Base-by-base conservation (phyloP, 331 rosid species). In the Phaseolus coccineus region DNA sequence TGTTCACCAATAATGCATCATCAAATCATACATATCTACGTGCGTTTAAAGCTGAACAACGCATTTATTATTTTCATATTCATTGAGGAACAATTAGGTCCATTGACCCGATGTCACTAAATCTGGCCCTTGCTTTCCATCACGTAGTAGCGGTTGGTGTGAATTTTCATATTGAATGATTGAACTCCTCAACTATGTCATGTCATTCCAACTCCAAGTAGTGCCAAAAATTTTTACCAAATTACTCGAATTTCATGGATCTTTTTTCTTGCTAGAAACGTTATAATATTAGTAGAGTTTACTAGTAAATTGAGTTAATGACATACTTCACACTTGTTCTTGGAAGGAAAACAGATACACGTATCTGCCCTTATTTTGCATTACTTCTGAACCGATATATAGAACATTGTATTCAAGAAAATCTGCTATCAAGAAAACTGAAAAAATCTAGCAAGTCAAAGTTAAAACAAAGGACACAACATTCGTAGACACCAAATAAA, bases 311-410 rank as follows among this genome's bases (percentile, higher is more conserved):
- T 73, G 25, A 53, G 58, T 55, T 55, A 55, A 35, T 19, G 4
- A 71, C 35, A 52, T 52, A 71, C n/a, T 53, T 53, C 48, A 72
- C 51, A 52, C 35, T 53, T 53, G 77, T 6, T 15, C n/a, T 52
- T 31, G 44, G 35, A 33, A 35, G 6, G 22, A 19, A 6, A 2
- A 4, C 4, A 27, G 4, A 28, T 53, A 53, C 59, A 19, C 28
- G 59, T 6, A 3, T 12, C 14, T 0, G 22, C 40, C 8, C 22
- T 2, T 35, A 19, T 19, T 55, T 31, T 62, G 16, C 2, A 11
- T 8, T 56, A 58, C 8, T 27, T 58, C 5, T 58, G 37, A 61
- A 28, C 0, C n/a, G 30, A 59, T 27, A 59, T 28, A 59, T 58
- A 4, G 7, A 24, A 57, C 24, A 9, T 0, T 24, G 19, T 24